Conservation (phyloP, 108 stramenopile genomes). For the Cyclotella baltica region DNA sequence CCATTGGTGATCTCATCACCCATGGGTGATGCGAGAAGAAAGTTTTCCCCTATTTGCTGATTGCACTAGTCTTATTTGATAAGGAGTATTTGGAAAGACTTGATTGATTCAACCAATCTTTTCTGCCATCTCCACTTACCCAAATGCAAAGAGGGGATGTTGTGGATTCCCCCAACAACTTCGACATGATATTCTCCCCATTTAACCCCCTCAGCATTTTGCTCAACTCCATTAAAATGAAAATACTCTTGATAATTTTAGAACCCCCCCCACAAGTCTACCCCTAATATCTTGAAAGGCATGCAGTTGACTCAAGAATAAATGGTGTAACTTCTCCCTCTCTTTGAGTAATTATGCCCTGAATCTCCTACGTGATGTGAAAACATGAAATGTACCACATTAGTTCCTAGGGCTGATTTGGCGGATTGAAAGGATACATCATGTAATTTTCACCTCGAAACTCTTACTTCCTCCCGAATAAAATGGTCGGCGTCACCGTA, state of each 20-base stretch:
- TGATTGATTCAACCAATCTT: too few species aligned
- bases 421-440: constrained; percentile 29
- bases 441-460: background rate
- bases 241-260: constrained; percentile 45
- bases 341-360: constrained; percentile 83
- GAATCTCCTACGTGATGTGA: constrained; percentile 83
- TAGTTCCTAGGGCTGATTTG: constrained; percentile 7
- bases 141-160: too few species aligned
- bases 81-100: too few species aligned
- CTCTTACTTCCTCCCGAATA: constrained; percentile 41
- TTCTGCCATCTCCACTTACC: too few species aligned
- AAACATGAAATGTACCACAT: constrained; percentile 63
- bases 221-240: constrained; percentile 49
- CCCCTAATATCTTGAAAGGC: constrained; percentile 72
- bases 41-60: too few species aligned
- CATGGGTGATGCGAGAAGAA: too few species aligned
- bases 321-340: constrained; percentile 76
- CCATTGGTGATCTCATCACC: too few species aligned
- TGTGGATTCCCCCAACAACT: too few species aligned
- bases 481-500: constrained; percentile 30
- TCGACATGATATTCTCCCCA: constrained; percentile 62
- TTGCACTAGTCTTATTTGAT: too few species aligned
- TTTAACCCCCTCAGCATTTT: constrained; percentile 56
- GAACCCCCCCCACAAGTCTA: constrained; percentile 62
- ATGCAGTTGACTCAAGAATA: constrained; percentile 78